Conservation (phyloP, 306 rosid species). For the Vicia faba region DNA sequence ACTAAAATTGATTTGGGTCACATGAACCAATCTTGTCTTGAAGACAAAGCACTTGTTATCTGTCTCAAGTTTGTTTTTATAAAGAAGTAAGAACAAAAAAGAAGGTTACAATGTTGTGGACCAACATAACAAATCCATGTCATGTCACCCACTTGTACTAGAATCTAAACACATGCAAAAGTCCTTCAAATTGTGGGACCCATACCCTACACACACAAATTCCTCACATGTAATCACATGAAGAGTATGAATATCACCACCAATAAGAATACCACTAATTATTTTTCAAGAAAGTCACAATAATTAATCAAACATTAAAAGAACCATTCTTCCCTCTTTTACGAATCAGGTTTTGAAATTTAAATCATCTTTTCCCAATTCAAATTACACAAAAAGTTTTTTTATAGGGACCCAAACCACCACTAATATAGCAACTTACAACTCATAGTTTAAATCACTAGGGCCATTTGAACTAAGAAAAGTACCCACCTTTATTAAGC, state of each 20-base stretch:
- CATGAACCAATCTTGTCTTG: slow-evolving; percentile 46
- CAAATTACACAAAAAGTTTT: slow-evolving; percentile 37
- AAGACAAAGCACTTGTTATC: slow-evolving; percentile 32
- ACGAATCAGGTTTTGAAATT: slow-evolving; percentile 49
- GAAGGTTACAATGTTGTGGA: slow-evolving; percentile 51
- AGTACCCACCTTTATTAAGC: background rate
- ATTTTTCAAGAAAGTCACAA: slow-evolving; percentile 28
- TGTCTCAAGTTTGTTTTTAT: slow-evolving; percentile 4
- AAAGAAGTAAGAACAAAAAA: slow-evolving; percentile 47
- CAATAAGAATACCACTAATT: slow-evolving; percentile 23
- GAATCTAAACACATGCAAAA: slow-evolving; percentile 76
- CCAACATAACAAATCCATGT: slow-evolving; percentile 74
- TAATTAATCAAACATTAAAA: slow-evolving; percentile 30
- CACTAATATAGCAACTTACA: slow-evolving; percentile 40
- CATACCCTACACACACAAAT: slow-evolving; percentile 42
- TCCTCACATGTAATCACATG: slow-evolving; percentile 86
- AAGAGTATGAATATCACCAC: slow-evolving; percentile 46
- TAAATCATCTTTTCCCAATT: slow-evolving; percentile 43
- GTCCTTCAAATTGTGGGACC: slow-evolving; percentile 45
- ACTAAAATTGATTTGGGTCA: slow-evolving; percentile 41
- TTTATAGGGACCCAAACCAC: slow-evolving; percentile 41
- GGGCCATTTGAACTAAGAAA: slow-evolving; percentile 32
- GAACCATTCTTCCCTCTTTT: slow-evolving; percentile 44
- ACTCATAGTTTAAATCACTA: slow-evolving; percentile 32
- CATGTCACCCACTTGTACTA: slow-evolving; percentile 53